phyloP scores from a whole-genome alignment of 2,329 filamentous ascomycete species.

The Ceratocystis destructans region DNA sequence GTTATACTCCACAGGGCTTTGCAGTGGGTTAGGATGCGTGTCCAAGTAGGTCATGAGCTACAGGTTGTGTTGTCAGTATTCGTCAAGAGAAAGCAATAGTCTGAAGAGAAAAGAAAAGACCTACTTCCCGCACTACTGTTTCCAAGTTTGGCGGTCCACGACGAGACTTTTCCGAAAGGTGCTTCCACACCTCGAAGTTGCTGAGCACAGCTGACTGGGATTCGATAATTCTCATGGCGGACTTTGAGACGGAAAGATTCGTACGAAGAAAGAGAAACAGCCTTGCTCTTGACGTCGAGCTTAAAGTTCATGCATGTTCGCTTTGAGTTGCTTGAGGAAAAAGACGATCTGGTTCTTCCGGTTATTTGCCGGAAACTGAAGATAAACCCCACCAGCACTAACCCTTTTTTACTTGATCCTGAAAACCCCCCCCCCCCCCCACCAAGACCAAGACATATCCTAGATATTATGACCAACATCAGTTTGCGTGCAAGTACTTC shows the following conservation, averaged over 20 bases:
- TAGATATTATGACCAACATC: too few relatives aligned
- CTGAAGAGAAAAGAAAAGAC: slow-evolving; percentile 18
- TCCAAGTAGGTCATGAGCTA: slow-evolving; percentile 50
- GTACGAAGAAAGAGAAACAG: neutral
- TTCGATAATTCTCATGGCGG: slow-evolving; percentile 54
- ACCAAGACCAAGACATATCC: too few relatives aligned
- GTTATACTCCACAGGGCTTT: slow-evolving; percentile 40
- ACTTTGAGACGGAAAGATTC: slow-evolving; percentile 6
- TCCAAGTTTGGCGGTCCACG: slow-evolving; percentile 44
- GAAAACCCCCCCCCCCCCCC: too few relatives aligned
- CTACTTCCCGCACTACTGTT: slow-evolving; percentile 51
- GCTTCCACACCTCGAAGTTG: slow-evolving; percentile 60
- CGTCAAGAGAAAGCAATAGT: neutral
- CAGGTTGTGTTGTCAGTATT: neutral
- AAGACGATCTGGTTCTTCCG: too few relatives aligned
- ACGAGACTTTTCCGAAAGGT: slow-evolving; percentile 42
- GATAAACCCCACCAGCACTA: too few relatives aligned
- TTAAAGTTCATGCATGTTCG: too few relatives aligned
- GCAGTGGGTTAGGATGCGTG: slow-evolving; percentile 41
- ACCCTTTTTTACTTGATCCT: too few relatives aligned
- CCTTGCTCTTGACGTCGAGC: neutral
- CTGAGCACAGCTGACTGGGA: slow-evolving; percentile 55
- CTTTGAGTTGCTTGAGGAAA: too few relatives aligned
- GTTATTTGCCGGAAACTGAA: too few relatives aligned
- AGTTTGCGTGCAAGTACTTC: too few relatives aligned